Conservation (phyloP, 2,329 filamentous ascomycete species). For the Pseudogymnoascus sp. region DNA sequence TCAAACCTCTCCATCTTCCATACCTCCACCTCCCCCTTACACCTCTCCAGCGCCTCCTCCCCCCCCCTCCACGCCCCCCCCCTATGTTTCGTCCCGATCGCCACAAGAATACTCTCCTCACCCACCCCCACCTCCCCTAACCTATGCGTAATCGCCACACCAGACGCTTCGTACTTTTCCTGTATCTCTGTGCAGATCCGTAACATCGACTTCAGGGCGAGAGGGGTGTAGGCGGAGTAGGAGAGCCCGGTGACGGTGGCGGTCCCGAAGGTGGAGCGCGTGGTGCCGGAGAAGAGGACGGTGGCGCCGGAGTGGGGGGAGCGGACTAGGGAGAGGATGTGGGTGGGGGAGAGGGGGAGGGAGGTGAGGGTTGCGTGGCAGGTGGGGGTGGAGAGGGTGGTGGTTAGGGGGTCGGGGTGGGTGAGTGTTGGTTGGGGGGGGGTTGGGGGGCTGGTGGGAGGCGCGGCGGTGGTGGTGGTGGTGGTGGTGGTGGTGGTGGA, state of each 20-base stretch:
- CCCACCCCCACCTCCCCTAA: constrained; percentile 78
- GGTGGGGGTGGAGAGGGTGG: neutral
- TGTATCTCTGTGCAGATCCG: constrained; percentile 51
- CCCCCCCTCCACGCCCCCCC: constrained; percentile 79
- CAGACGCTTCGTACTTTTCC: constrained; percentile 55
- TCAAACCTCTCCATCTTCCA: constrained; percentile 93
- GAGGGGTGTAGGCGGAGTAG: constrained; percentile 65
- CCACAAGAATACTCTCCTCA: constrained; percentile 90
- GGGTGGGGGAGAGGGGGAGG: neutral
- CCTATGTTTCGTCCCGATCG: constrained; percentile 74
- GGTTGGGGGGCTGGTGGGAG: too few species aligned
- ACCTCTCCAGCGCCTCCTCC: constrained; percentile 80
- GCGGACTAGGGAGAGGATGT: constrained; percentile 41
- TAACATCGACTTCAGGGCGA: constrained; percentile 61
- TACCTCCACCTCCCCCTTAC: constrained; percentile 82
- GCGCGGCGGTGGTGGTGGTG: too few species aligned
- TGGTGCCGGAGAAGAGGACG: constrained; percentile 73
- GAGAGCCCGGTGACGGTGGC: constrained; percentile 66
- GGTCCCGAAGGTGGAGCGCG: constrained; percentile 63
- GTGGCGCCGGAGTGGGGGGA: constrained; percentile 67
- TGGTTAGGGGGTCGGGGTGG: neutral
- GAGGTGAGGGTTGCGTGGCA: neutral
- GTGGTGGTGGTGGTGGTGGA: neutral
- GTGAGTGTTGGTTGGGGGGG: neutral
- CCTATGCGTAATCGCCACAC: constrained; percentile 74